Evolutionary conservation across 2,329 filamentous ascomycete genomes (phyloP), one percentile per base, ranked within the genome.

Genomic region (Camptophora hylomeconis): DNA sequence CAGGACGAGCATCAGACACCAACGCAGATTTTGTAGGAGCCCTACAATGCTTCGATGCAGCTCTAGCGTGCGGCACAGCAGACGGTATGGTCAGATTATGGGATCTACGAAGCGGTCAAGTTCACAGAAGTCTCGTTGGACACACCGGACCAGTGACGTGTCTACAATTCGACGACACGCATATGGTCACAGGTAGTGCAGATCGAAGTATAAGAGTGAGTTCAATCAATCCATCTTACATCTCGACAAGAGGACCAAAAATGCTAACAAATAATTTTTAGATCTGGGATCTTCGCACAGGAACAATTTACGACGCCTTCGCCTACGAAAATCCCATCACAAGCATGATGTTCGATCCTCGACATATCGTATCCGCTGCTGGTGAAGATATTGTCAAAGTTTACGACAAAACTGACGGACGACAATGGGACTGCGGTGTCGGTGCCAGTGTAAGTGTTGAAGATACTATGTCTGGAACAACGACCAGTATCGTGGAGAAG

Each of bases 251-350:
- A 24, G 6, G 3, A 24, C 23, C 20, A 13, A 24, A 18, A 21
- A 5, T 12, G 35, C 27, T 19, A 11, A 10, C 17, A 20, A 21
- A 13, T 14, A 32, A 22, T 20, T 18, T 32, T 28, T 49, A 95
- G 86, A 95, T 98, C 51, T 98, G 89, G 89, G 89, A 98, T 57
- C 77, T 98, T 32, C 80, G 89, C 31, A 95, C 84, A 8, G 89
- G 89, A 24, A 86, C 84, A 18, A 94, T 98, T 45, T 80, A 80
- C 52, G 89, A 98, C 52, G 89, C 87, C 11, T 98, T 86, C 54
- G 89, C 87, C 13, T 98, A 95, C 57, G 86, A 95, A 49, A 69
- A 81, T 47, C 75, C 86, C 0, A 72, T 98, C 33, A 92, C 84
- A 17, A 82, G 78, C 62, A 93, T 95, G 84, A 92, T 92, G 77